A percentile compares a stretch with the other conserved stretches of the same genome.
Evolutionary conservation across 371 early-diverging fungal species (phyloP).

Genomic region (Mortierella sp.): DNA sequence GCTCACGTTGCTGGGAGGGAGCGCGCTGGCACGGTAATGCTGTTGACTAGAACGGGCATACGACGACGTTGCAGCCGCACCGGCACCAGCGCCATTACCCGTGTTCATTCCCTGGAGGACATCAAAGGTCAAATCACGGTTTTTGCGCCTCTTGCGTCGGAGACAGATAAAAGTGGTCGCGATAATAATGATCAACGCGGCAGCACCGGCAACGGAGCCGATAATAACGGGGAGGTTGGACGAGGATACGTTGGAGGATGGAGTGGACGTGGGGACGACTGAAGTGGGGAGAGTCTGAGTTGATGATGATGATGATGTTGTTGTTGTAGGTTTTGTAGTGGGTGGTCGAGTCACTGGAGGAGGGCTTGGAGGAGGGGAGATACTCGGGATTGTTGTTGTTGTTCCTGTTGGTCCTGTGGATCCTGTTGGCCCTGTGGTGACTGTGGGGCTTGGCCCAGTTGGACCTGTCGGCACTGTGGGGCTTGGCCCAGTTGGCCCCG

Average conservation of each 20-base stretch:
- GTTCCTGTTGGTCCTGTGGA: no score
- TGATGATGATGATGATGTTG: not conserved
- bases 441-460: not conserved
- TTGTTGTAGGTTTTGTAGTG: not conserved
- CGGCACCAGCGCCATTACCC: slow-evolving; percentile 10
- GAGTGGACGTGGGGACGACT: not conserved
- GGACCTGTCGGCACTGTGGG: not conserved
- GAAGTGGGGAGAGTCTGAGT: not conserved
- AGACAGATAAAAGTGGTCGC: slow-evolving; percentile 44
- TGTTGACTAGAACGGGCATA: slow-evolving; percentile 21
- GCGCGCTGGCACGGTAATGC: slow-evolving; percentile 14
- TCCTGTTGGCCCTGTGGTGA: no score
- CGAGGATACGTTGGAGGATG: slow-evolving; percentile 8
- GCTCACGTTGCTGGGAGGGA: not conserved
- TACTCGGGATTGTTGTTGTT: not conserved
- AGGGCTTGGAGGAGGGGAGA: not conserved
- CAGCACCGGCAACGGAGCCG: slow-evolving; percentile 38
- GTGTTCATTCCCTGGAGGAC: slow-evolving; percentile 40
- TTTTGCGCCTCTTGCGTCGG: slow-evolving; percentile 38
- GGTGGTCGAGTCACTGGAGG: not conserved
- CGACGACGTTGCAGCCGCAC: slow-evolving; percentile 3
- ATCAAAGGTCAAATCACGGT: slow-evolving; percentile 45
- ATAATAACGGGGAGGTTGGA: slow-evolving; percentile 50
- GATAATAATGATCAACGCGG: slow-evolving; percentile 39
- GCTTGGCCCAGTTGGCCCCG: no score